Evolutionary conservation across 1,284 basidiomycete species (phyloP).

Genomic region (Melampsora americana): DNA sequence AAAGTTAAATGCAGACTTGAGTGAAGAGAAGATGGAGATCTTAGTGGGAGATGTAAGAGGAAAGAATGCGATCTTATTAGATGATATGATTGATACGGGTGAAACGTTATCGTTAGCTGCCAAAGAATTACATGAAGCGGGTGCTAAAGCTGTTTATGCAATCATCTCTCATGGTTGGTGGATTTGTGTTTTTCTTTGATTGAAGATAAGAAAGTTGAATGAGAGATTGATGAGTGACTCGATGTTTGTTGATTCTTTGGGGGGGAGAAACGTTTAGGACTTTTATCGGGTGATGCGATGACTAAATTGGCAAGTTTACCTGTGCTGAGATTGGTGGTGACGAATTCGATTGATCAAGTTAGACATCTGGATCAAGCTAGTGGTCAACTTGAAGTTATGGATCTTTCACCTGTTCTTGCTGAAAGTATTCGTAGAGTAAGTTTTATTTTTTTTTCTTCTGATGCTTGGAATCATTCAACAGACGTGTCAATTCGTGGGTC

Average conservation of each 20-base stretch:
- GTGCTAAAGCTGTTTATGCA: conserved; percentile 82
- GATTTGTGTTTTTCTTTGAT: conserved; percentile 26
- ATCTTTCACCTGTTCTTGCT: conserved; percentile 84
- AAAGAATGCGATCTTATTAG: conserved; percentile 90
- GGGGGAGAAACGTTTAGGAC: neutral
- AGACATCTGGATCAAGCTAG: conserved; percentile 57
- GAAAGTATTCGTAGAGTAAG: conserved; percentile 79
- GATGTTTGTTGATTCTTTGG: too few species aligned
- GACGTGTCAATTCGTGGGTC: too few species aligned
- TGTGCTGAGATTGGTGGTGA: conserved; percentile 57
- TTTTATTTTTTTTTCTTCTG: too few species aligned
- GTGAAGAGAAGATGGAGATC: conserved; percentile 73
- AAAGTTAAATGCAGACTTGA: conserved; percentile 55
- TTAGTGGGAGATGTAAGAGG: conserved; percentile 93
- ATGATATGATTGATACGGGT: conserved; percentile 98
- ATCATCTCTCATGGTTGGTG: conserved; percentile 82
- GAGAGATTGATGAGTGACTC: too few species aligned
- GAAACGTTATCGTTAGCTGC: conserved; percentile 80
- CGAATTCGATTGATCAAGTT: conserved; percentile 72
- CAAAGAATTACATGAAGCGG: conserved; percentile 77
- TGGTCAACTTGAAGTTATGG: conserved; percentile 63
- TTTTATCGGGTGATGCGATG: conserved; percentile 15
- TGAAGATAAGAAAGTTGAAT: too few species aligned
- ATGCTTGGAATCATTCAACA: too few species aligned
- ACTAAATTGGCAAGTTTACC: conserved; percentile 47